Evolutionary conservation across 192 early-diverging fungal species (phyloP).

Genomic region (Coemansia pectinata): DNA sequence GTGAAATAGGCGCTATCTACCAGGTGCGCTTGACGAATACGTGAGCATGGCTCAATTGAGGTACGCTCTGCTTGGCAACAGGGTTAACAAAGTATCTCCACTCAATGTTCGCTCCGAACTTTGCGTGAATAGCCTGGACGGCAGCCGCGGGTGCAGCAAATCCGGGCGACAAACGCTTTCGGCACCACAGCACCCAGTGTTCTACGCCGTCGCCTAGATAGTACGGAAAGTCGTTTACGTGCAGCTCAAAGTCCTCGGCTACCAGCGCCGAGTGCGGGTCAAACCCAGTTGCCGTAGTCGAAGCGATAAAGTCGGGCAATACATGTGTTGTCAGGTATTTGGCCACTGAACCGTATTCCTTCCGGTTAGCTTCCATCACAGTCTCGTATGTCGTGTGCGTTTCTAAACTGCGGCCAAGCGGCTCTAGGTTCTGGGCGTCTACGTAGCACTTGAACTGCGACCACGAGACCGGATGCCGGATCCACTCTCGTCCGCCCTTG

Average conservation of each 20-base stretch:
- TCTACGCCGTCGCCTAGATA: conserved; percentile 28
- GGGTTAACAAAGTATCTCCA: conserved; percentile 53
- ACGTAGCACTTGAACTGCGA: conserved; percentile 25
- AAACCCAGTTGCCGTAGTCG: conserved; percentile 1
- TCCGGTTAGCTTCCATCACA: conserved; percentile 1
- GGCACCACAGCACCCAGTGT: conserved; percentile 56
- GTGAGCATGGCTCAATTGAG: conserved; percentile 53
- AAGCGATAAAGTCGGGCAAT: conserved; percentile 28
- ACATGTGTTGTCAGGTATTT: conserved; percentile 27
- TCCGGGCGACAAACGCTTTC: conserved; percentile 28
- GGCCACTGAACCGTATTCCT: conserved; percentile 34
- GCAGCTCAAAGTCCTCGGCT: conserved; percentile 24
- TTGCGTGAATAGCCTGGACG: conserved; percentile 11
- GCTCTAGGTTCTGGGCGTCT: conserved; percentile 27
- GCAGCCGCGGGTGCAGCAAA: conserved; percentile 27
- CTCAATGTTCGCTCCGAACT: conserved; percentile 21
- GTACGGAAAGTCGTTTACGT: conserved; percentile 46
- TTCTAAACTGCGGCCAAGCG: conserved; percentile 43
- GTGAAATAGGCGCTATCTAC: not conserved
- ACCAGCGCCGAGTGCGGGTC: conserved; percentile 11
- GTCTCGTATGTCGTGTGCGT: conserved; percentile 31
- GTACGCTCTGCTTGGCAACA: conserved; percentile 40
- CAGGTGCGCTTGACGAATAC: conserved; percentile 38
- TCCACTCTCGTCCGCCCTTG: conserved; percentile 16
- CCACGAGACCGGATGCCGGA: conserved; percentile 26